A percentile compares a stretch with the other conserved stretches of the same genome.
Evolutionary conservation across 139 green algal genomes (phyloP).

Genomic region (Monoraphidium neglectum): DNA sequence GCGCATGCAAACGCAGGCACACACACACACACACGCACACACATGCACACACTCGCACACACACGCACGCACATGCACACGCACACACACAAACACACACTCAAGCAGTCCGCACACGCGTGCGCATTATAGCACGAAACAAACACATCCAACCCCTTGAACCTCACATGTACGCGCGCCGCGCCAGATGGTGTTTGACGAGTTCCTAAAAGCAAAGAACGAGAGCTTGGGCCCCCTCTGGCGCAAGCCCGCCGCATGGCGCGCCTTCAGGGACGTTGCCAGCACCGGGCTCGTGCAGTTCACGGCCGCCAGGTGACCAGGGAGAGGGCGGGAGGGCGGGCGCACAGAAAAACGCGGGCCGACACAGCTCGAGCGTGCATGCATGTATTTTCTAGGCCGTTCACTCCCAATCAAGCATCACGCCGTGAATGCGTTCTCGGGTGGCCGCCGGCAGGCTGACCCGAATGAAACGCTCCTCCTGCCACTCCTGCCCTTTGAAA

Average conservation of each 20-base stretch:
- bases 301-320: conserved; percentile 30
- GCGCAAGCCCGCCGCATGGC: conserved; percentile 32
- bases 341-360: neutral
- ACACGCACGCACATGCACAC: too few relatives aligned
- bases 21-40: too few relatives aligned
- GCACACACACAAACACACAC: too few relatives aligned
- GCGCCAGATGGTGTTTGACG: conserved; percentile 43
- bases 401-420: neutral
- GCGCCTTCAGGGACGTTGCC: conserved; percentile 61
- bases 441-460: too few relatives aligned
- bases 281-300: conserved; percentile 35
- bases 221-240: conserved; percentile 20
- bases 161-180: neutral
- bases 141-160: too few relatives aligned
- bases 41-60: too few relatives aligned
- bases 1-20: too few relatives aligned
- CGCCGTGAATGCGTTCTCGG: neutral
- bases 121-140: too few relatives aligned
- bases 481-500: neutral
- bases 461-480: neutral
- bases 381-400: neutral
- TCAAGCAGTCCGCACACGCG: too few relatives aligned
- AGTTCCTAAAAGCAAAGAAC: conserved; percentile 15
- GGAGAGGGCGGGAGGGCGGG: neutral
- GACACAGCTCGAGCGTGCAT: neutral